phyloP scores from a whole-genome alignment of 192 early-diverging fungal genomes.

The Backusella australiensis region DNA sequence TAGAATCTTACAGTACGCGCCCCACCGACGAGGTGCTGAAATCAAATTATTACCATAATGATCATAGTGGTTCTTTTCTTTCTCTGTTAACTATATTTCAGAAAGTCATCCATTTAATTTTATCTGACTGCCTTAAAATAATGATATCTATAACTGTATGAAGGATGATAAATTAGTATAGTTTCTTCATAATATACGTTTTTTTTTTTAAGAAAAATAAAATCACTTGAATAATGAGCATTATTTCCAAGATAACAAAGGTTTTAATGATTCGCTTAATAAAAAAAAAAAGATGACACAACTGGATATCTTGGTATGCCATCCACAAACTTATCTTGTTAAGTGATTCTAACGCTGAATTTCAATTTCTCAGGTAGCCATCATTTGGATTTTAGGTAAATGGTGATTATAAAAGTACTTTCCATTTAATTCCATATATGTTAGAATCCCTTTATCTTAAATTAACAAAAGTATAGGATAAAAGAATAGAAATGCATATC shows the following conservation, averaged over 20 bases:
- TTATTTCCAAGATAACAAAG: background rate
- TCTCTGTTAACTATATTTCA: background rate
- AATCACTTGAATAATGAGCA: background rate
- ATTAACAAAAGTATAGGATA: background rate
- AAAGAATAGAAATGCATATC: background rate
- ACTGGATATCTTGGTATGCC: background rate
- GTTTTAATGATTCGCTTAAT: background rate
- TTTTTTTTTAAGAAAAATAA: background rate
- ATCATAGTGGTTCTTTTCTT: background rate
- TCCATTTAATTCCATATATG: background rate
- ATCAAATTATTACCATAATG: background rate
- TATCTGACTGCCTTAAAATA: background rate
- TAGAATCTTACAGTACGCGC: background rate
- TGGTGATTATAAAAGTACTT: background rate
- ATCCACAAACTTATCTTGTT: background rate
- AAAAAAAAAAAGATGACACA: background rate
- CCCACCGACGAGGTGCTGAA: background rate
- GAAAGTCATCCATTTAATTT: background rate
- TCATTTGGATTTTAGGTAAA: background rate
- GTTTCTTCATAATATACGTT: background rate
- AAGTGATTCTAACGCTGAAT: background rate
- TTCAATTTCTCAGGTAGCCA: background rate
- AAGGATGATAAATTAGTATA: too few relatives aligned
- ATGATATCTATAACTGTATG: background rate
- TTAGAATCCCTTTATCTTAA: background rate